These are phyloP conservation scores for Podospora sp. DNA, from an alignment of 495 filamentous ascomycete species.

Conservation along the genomic window DNA sequence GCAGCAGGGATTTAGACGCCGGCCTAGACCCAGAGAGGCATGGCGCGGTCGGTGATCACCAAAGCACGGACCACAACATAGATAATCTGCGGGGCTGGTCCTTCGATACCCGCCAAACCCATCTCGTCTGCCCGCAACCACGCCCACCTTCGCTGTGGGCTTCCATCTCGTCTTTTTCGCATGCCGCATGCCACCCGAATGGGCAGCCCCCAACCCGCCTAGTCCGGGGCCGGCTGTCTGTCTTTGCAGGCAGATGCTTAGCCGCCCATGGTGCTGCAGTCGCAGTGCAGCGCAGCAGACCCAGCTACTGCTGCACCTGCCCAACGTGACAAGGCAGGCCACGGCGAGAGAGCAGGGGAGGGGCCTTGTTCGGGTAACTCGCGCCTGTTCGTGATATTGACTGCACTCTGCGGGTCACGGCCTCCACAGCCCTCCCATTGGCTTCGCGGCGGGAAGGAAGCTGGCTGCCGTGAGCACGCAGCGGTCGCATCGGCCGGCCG, in stretches of 20 bases:
- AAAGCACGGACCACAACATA: conserved; percentile 35
- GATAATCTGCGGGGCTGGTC: conserved; percentile 17
- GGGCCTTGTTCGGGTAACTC: conserved; percentile 19
- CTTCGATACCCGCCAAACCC: conserved; percentile 1
- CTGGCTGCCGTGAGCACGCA: conserved; percentile 21
- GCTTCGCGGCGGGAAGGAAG: conserved; percentile 22
- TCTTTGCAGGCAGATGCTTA: conserved; percentile 30
- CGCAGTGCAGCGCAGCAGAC: conserved; percentile 24
- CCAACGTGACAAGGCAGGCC: conserved; percentile 22
- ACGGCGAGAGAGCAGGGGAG: conserved; percentile 13
- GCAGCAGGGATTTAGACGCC: conserved; percentile 49
- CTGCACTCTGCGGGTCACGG: conserved; percentile 11
- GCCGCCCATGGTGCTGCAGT: conserved; percentile 50
- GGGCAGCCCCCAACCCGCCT: neutral
- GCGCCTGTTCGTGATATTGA: conserved; percentile 33
- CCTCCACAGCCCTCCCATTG: conserved; percentile 30
- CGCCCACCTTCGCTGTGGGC: neutral
- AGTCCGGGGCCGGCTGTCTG: neutral
- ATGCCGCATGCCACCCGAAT: neutral
- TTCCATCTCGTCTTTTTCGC: neutral
- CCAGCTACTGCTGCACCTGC: conserved; percentile 22
- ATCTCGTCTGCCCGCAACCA: conserved; percentile 6
- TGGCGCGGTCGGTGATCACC: conserved; percentile 31
- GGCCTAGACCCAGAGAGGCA: conserved; percentile 28
- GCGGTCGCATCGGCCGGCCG: conserved; percentile 8